A percentile compares a stretch with the other conserved stretches of the same genome.
Conservation (phyloP, 345 rosid genomes). For the Lagerstroemia speciosa region DNA sequence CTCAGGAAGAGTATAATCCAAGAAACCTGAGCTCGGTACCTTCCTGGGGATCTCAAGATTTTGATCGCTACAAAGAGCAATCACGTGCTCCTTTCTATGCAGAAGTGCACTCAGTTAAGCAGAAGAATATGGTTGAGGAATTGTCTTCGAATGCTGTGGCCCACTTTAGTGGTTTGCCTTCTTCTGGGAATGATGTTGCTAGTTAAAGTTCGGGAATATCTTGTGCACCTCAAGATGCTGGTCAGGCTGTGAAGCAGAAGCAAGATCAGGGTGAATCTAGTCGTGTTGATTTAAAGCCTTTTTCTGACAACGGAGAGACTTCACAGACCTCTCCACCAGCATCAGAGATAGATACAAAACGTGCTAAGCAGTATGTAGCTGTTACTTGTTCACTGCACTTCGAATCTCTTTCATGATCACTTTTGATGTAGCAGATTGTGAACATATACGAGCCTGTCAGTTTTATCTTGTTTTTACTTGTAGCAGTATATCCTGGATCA, state of each 20-base stretch:
- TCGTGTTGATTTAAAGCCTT: conserved; percentile 38
- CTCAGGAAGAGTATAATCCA: conserved; percentile 52
- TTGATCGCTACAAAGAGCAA: conserved; percentile 47
- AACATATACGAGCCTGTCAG: not conserved
- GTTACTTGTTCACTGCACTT: not conserved
- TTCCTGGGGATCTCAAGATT: conserved; percentile 62
- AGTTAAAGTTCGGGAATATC: conserved; percentile 44
- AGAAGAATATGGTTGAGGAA: conserved; percentile 46
- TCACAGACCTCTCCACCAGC: conserved; percentile 32
- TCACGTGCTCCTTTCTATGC: conserved; percentile 33
- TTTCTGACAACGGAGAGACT: conserved; percentile 50
- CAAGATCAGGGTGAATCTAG: conserved; percentile 49
- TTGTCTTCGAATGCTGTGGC: conserved; percentile 28
- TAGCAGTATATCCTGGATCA: not conserved
- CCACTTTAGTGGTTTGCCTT: conserved; percentile 39
- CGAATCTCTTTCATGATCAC: not conserved
- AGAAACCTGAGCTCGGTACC: conserved; percentile 30
- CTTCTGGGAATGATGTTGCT: conserved; percentile 40
- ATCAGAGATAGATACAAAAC: conserved; percentile 61
- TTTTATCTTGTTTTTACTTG: not conserved
- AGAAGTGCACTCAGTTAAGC: conserved; percentile 42
- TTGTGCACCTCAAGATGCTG: conserved; percentile 41
- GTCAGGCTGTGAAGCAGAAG: conserved; percentile 35
- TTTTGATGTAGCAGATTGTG: not conserved
- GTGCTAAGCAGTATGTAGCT: conserved; percentile 81